Evolutionary conservation across 495 filamentous ascomycete species (phyloP).

Genomic region (Tuber microsphaerosporum): DNA sequence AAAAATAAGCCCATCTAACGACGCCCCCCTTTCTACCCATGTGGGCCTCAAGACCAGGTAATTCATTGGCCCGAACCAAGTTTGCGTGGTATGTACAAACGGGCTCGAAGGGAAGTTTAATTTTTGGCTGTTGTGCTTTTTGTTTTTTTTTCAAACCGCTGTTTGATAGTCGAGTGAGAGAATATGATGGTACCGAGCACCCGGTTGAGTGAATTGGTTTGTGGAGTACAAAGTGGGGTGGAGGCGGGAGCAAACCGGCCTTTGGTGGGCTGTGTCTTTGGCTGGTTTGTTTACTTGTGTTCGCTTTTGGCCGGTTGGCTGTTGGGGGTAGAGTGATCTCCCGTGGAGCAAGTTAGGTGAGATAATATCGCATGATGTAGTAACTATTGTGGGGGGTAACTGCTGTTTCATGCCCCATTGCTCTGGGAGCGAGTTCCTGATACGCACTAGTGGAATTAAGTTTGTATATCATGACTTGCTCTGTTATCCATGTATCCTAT

Average conservation of each 20-base stretch:
- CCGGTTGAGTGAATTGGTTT: neutral
- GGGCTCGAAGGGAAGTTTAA: constrained; percentile 3
- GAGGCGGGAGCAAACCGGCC: neutral
- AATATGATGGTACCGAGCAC: neutral
- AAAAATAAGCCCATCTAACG: neutral
- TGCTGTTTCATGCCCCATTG: neutral
- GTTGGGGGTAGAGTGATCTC: neutral
- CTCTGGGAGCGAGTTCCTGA: neutral
- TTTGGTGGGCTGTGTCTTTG: neutral
- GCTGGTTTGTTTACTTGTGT: constrained; percentile 1
- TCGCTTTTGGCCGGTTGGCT: neutral
- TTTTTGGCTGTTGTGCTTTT: neutral
- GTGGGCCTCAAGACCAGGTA: neutral
- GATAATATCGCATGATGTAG: neutral
- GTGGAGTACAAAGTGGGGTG: neutral
- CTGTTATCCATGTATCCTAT: neutral
- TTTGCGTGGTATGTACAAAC: constrained; percentile 1
- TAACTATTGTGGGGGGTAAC: neutral
- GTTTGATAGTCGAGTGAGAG: constrained; percentile 2
- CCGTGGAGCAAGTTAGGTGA: neutral
- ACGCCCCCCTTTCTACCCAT: neutral
- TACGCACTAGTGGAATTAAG: neutral
- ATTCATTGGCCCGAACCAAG: neutral
- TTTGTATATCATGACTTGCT: neutral
- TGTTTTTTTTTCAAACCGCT: neutral